phyloP scores from a whole-genome alignment of 176 grass and related monocot genomes.

The Oryza nivara region DNA sequence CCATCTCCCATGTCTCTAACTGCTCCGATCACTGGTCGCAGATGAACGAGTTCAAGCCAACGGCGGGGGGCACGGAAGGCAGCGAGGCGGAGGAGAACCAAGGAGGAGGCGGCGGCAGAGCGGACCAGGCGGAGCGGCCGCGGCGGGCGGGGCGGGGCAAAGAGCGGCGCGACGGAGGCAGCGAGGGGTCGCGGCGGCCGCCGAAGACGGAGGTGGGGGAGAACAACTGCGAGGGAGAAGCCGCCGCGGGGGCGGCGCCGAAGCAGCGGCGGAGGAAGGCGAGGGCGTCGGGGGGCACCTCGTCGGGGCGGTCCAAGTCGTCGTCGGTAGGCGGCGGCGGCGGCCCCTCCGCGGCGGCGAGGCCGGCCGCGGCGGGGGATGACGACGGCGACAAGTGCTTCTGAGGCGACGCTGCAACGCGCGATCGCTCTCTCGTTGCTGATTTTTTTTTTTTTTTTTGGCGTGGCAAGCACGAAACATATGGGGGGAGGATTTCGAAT shows the following conservation, averaged over 20 bases:
- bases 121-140: constrained; percentile 40
- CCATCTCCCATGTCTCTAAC: not conserved
- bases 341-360: constrained; percentile 7
- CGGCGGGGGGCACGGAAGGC: constrained; percentile 19
- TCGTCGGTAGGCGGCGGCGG: constrained; percentile 39
- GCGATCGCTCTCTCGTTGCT: not conserved
- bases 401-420: not conserved
- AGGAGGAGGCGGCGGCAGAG: constrained; percentile 19
- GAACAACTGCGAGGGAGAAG: constrained; percentile 41
- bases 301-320: constrained; percentile 45
- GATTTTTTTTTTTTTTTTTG: not conserved
- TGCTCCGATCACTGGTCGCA: constrained; percentile 2
- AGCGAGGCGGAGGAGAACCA: constrained; percentile 14
- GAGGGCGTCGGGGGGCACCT: constrained; percentile 35
- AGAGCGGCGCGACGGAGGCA: constrained; percentile 38
- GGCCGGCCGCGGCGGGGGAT: constrained; percentile 28
- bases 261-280: constrained; percentile 61
- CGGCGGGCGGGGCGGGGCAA: constrained; percentile 45
- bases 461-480: not conserved
- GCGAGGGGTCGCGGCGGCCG: constrained; percentile 29
- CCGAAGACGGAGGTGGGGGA: constrained; percentile 34
- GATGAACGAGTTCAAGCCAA: constrained; percentile 56
- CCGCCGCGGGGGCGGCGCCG: constrained; percentile 15
- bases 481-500: not conserved
- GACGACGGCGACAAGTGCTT: constrained; percentile 26